Evolutionary conservation across 192 early-diverging fungal species (phyloP).

Genomic region (Coemansia guatemalensis): DNA sequence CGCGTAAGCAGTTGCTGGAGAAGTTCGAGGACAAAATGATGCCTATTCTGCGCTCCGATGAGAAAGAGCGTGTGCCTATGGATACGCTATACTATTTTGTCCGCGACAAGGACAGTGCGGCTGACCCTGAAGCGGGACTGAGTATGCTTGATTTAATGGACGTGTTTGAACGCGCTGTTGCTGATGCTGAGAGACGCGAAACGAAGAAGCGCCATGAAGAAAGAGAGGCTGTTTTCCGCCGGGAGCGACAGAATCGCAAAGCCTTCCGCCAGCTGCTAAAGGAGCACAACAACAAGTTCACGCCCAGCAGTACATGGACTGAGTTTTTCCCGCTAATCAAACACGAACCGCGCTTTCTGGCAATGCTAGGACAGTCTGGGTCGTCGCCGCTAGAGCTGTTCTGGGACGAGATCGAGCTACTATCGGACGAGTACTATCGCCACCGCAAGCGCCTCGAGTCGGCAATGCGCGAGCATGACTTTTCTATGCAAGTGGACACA

Average conservation of each 20-base stretch:
- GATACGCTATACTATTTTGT: constrained; percentile 17
- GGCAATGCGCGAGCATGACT: constrained; percentile 31
- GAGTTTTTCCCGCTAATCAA: constrained; percentile 76
- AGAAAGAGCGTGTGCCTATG: constrained; percentile 21
- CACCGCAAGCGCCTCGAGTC: constrained; percentile 64
- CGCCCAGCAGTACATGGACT: constrained; percentile 80
- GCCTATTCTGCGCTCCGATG: constrained; percentile 23
- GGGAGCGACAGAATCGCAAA: constrained; percentile 74
- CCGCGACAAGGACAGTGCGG: background rate
- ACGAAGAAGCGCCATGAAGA: constrained; percentile 56
- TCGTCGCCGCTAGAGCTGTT: constrained; percentile 90
- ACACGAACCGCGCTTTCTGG: constrained; percentile 64
- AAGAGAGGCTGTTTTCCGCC: constrained; percentile 50
- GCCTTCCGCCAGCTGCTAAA: constrained; percentile 67
- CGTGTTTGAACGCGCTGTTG: constrained; percentile 70
- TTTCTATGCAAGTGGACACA: constrained; percentile 18
- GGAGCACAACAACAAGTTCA: constrained; percentile 61
- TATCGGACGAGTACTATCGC: constrained; percentile 73
- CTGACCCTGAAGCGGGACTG: constrained; percentile 57
- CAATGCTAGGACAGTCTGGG: constrained; percentile 78
- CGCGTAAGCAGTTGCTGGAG: constrained; percentile 22
- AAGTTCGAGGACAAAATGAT: constrained; percentile 27
- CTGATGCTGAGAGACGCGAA: constrained; percentile 64
- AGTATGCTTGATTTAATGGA: constrained; percentile 79
- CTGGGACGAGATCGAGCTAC: constrained; percentile 83